Evolutionary conservation across 1,284 basidiomycete species (phyloP).

Genomic region (Sporisorium reilianum): DNA sequence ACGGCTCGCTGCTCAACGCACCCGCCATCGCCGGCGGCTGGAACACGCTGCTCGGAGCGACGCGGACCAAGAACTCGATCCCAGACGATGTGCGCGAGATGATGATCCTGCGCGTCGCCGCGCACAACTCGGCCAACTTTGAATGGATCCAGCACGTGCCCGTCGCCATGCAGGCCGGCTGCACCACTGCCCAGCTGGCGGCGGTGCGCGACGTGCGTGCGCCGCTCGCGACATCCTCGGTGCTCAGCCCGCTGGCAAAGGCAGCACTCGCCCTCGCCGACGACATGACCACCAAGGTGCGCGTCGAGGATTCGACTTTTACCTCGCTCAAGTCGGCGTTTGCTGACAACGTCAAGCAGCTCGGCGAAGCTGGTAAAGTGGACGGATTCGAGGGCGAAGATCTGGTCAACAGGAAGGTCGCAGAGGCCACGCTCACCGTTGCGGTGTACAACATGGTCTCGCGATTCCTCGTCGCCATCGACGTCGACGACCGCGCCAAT

Average conservation of each 20-base stretch:
- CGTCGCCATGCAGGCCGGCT: conserved; percentile 69
- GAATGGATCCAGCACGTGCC: conserved; percentile 71
- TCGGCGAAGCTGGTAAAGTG: conserved; percentile 57
- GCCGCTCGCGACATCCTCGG: conserved; percentile 30
- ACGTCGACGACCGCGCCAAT: conserved; percentile 70
- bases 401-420: conserved; percentile 61
- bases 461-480: conserved; percentile 70
- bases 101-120: conserved; percentile 71
- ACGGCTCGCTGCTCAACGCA: conserved; percentile 70
- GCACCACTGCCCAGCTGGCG: conserved; percentile 69
- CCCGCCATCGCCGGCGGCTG: conserved; percentile 69
- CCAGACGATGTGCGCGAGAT: conserved; percentile 71
- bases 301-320: conserved; percentile 45
- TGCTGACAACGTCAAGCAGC: conserved; percentile 59
- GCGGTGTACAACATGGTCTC: conserved; percentile 72
- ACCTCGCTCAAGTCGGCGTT: conserved; percentile 46
- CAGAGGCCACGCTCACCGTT: conserved; percentile 70
- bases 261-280: conserved; percentile 70
- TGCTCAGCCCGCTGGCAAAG: conserved; percentile 51
- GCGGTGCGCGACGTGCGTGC: conserved; percentile 67
- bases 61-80: conserved; percentile 69
- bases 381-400: conserved; percentile 55
- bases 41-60: conserved; percentile 71
- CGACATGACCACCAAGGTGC: conserved; percentile 65
- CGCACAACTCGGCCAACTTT: conserved; percentile 70